Evolutionary conservation across 192 early-diverging fungal genomes (phyloP), one percentile per base, ranked within the genome.

Genomic region (Coemansia guatemalensis): DNA sequence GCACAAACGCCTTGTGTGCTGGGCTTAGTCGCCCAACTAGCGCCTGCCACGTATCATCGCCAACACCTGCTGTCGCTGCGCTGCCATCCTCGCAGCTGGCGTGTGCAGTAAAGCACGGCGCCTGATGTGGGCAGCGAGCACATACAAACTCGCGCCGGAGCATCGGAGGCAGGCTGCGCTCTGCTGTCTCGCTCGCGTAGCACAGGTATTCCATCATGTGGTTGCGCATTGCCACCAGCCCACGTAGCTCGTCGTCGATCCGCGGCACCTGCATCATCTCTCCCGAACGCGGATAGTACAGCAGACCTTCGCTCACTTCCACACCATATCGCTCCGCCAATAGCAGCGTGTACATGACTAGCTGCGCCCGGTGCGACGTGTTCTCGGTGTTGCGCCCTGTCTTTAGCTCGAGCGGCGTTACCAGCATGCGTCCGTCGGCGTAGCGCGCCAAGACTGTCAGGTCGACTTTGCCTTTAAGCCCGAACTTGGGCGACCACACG

Each of bases 391-490:
- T 74, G 53, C 85, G 88, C 5, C 95, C 93, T 4, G 92, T 91
- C 69, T 98, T 98, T 8, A 98, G 58, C 73, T 98, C 96, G 50
- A 98, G 83, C 1, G 96, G 96, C 44, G 88, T 81, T 8, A 87
- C 83, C 27, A 88, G 59, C 12, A 81, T 74, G 8, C 73, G 63
- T 3, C 48, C 23, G 4, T 25, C 56, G 7, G 58, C 29, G 39
- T 62, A 71, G 53, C 62, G 68, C 14, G 75, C 67, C 54, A 71
- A 39, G 1, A 78, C 65, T 1, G 89, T 89, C 24, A 89, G 87
- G 65, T 98, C 95, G 24, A 98, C 84, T 64, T 92, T 95, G 23
- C 96, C 96, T 57, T 96, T 96, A 18, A 98, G 75, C 1, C 96
- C 96, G 81, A 87, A 96, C 67, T 76, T 92, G 8, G 93, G 90